Percentiles rank a stretch among this genome's conserved stretches.
Conservation (phyloP, 352 stramenopile species). For the Lagenidium giganteum region DNA sequence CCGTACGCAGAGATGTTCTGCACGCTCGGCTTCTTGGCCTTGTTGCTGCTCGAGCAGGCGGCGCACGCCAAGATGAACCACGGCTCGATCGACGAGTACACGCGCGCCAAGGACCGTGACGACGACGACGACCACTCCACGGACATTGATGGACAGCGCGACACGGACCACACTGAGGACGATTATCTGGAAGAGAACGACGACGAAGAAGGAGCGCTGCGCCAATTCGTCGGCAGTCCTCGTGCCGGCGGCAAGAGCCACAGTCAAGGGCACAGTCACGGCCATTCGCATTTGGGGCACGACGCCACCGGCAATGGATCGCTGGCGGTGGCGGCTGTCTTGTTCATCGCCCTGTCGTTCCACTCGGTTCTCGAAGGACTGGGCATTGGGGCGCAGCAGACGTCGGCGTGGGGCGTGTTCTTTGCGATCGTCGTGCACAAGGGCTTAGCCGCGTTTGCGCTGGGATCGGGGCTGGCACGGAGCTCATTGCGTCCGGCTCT, state of each 20-base stretch:
- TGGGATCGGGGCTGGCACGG: slow-evolving; percentile 64
- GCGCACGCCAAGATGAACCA: slow-evolving; percentile 38
- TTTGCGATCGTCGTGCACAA: slow-evolving; percentile 78
- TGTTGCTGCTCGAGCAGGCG: slow-evolving; percentile 63
- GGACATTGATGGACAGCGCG: slow-evolving; percentile 31
- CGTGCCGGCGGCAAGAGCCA: too few species aligned
- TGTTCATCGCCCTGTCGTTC: slow-evolving; percentile 78
- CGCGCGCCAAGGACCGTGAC: slow-evolving; percentile 18
- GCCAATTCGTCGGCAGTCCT: slow-evolving; percentile 5
- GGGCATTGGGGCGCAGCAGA: slow-evolving; percentile 63
- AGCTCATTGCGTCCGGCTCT: slow-evolving; percentile 38
- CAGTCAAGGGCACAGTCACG: slow-evolving; percentile 15
- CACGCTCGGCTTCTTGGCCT: slow-evolving; percentile 58
- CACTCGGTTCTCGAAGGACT: slow-evolving; percentile 77
- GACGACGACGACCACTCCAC: slow-evolving; percentile 25
- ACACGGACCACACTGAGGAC: slow-evolving; percentile 21
- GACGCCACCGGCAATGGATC: slow-evolving; percentile 21
- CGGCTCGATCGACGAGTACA: slow-evolving; percentile 11
- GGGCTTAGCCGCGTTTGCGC: slow-evolving; percentile 64
- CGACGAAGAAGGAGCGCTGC: slow-evolving; percentile 27
- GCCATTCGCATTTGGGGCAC: slow-evolving; percentile 30
- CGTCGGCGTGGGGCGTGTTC: slow-evolving; percentile 72
- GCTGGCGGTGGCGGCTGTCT: slow-evolving; percentile 55
- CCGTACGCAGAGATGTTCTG: slow-evolving; percentile 80
- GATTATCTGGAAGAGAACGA: slow-evolving; percentile 42